Evolutionary conservation across 352 stramenopile species (phyloP).

Genomic region (Globisporangium heterothallicum): DNA sequence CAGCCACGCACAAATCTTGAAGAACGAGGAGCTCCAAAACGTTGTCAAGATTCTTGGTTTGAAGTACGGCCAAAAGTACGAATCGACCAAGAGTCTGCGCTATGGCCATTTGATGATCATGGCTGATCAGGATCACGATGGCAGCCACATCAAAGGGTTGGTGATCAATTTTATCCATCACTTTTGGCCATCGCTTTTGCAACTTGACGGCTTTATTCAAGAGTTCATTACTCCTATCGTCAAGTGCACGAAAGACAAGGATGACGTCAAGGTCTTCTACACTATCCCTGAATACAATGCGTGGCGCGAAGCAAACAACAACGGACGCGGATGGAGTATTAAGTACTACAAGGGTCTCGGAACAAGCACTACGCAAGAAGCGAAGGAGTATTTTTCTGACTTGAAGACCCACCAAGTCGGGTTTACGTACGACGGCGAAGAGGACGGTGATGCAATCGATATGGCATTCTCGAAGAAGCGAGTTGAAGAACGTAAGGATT

Average conservation of each 20-base stretch:
- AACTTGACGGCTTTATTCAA: slow-evolving; percentile 86
- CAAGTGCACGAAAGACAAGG: slow-evolving; percentile 90
- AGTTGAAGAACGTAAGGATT: slow-evolving; percentile 95
- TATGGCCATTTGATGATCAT: slow-evolving; percentile 99
- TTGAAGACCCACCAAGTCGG: slow-evolving; percentile 91
- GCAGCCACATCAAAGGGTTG: slow-evolving; percentile 98
- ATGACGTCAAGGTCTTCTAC: slow-evolving; percentile 90
- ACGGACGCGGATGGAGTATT: slow-evolving; percentile 92
- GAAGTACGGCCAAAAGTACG: slow-evolving; percentile 93
- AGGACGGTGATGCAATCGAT: slow-evolving; percentile 89
- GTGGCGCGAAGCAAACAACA: slow-evolving; percentile 87
- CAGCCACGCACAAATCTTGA: slow-evolving; percentile 92
- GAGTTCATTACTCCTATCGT: slow-evolving; percentile 98
- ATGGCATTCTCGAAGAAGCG: slow-evolving; percentile 98
- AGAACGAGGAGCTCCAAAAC: slow-evolving; percentile 97
- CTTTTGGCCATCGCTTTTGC: slow-evolving; percentile 97
- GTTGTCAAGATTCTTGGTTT: slow-evolving; percentile 96
- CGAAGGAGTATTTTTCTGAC: slow-evolving; percentile 97
- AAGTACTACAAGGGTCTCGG: slow-evolving; percentile 99
- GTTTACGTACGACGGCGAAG: slow-evolving; percentile 91
- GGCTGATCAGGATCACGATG: slow-evolving; percentile 98
- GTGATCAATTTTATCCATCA: slow-evolving; percentile 99
- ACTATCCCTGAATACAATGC: slow-evolving; percentile 96
- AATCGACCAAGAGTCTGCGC: slow-evolving; percentile 82
- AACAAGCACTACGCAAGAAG: slow-evolving; percentile 95